Evolutionary conservation across 805 yeast species (phyloP).

Genomic region (Metschnikowia noctiluminum): DNA sequence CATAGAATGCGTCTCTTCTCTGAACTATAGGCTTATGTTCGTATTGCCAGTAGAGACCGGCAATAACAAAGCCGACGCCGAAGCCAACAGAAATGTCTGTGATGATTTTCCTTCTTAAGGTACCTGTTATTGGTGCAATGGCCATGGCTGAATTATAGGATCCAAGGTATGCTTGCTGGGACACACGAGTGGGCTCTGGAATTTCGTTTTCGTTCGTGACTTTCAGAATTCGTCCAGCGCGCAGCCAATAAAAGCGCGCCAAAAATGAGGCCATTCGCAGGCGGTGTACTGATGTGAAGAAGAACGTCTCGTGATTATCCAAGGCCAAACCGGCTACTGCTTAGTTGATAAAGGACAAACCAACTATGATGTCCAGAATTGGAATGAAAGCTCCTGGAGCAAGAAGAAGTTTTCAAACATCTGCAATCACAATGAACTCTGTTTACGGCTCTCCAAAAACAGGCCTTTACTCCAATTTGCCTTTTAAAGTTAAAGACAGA

Average conservation of each 20-base stretch:
- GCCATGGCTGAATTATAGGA: slow-evolving; percentile 43
- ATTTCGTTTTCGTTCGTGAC: not conserved
- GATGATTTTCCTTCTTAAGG: slow-evolving; percentile 74
- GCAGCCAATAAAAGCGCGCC: slow-evolving; percentile 15
- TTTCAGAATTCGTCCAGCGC: not conserved
- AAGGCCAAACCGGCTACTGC: not conserved
- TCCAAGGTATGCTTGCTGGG: not conserved
- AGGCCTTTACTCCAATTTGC: slow-evolving; percentile 89
- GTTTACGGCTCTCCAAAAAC: slow-evolving; percentile 38
- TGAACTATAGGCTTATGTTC: slow-evolving; percentile 72
- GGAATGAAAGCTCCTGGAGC: slow-evolving; percentile 19
- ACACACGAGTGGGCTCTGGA: not conserved
- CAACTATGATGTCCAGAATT: slow-evolving; percentile 25
- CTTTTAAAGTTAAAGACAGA: slow-evolving; percentile 92
- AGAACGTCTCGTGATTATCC: not conserved
- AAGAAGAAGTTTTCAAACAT: slow-evolving; percentile 43
- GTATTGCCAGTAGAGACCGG: slow-evolving; percentile 81
- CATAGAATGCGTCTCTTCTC: slow-evolving; percentile 83
- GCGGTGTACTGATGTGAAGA: slow-evolving; percentile 4
- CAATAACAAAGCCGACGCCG: slow-evolving; percentile 51
- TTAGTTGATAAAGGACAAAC: not conserved
- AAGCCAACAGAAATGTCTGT: slow-evolving; percentile 75
- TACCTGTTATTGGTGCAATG: slow-evolving; percentile 83
- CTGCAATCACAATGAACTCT: slow-evolving; percentile 37
- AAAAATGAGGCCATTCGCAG: slow-evolving; percentile 1